phyloP scores from a whole-genome alignment of 1,284 basidiomycete genomes.

The Cutaneotrichosporon spelunceum region DNA sequence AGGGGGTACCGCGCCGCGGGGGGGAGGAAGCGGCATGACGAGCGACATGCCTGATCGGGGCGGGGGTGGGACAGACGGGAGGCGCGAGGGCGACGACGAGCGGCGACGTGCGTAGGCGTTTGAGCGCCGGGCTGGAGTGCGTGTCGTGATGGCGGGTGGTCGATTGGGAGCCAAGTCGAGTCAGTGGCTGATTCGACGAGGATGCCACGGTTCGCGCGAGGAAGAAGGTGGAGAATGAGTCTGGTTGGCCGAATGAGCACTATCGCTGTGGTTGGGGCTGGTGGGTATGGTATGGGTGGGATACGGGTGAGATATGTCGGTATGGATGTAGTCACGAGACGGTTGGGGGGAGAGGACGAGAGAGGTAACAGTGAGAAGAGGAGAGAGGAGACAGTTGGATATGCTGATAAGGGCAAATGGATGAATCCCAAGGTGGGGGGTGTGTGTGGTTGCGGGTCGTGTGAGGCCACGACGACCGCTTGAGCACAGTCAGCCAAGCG shows the following conservation, averaged over 20 bases:
- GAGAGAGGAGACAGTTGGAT: background rate
- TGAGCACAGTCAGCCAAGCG: constrained; percentile 3
- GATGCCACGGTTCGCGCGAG: background rate
- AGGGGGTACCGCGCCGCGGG: constrained; percentile 21
- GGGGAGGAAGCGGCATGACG: constrained; percentile 23
- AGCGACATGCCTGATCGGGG: constrained; percentile 19
- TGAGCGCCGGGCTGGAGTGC: constrained; percentile 5
- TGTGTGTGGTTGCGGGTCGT: constrained; percentile 1
- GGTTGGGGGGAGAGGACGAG: background rate
- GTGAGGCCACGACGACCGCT: background rate
- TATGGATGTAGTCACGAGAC: background rate
- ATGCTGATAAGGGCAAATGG: background rate
- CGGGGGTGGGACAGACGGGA: background rate
- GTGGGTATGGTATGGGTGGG: background rate
- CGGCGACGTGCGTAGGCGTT: constrained; percentile 4
- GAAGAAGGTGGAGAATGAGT: background rate
- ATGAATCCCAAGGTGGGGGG: background rate
- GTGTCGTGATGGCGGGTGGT: constrained; percentile 3
- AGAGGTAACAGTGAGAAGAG: background rate
- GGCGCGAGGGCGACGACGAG: background rate
- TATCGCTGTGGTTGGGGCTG: background rate
- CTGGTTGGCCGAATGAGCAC: background rate
- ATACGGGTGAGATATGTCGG: background rate
- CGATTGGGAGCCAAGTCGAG: background rate
- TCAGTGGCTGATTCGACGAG: background rate